Evolutionary conservation across 2,329 filamentous ascomycete species (phyloP).

Genomic region (Aspergillus persii): DNA sequence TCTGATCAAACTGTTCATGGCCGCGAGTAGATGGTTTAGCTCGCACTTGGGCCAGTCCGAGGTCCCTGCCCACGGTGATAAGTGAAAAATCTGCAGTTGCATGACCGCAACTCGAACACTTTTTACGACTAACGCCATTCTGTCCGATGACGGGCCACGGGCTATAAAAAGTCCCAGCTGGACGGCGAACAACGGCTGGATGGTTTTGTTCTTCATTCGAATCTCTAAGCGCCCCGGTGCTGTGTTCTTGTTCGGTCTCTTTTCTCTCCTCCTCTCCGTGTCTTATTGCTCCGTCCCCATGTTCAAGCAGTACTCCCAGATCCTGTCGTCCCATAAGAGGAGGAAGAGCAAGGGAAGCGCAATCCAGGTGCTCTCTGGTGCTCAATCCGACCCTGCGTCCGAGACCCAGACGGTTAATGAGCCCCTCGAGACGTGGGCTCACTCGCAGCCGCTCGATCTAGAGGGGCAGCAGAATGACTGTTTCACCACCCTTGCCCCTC

Average conservation of each 20-base stretch:
- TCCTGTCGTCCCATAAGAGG: conserved; percentile 14
- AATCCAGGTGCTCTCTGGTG: conserved; percentile 6
- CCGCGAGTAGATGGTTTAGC: conserved; percentile 1
- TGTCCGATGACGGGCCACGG: neutral
- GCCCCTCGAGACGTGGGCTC: conserved; percentile 10
- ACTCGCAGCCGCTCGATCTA: conserved; percentile 8
- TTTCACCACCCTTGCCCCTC: conserved; percentile 9
- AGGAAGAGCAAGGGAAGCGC: conserved; percentile 12
- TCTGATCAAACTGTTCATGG: neutral
- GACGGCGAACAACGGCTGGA: neutral
- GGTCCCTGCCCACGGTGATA: conserved; percentile 3
- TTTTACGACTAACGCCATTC: neutral
- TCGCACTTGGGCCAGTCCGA: neutral
- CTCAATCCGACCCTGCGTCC: conserved; percentile 8
- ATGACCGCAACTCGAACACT: neutral
- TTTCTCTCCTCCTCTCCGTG: neutral
- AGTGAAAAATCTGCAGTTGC: conserved; percentile 3
- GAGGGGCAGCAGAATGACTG: conserved; percentile 5
- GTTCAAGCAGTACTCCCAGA: conserved; percentile 13
- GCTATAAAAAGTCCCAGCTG: conserved; percentile 1
- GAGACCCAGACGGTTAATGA: conserved; percentile 4
- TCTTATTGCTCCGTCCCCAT: conserved; percentile 2
- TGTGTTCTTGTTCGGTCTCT: neutral
- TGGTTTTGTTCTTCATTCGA: neutral
- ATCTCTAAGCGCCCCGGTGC: neutral